Conservation (phyloP, 2,329 filamentous ascomycete genomes). For the Fusarium albidum region DNA sequence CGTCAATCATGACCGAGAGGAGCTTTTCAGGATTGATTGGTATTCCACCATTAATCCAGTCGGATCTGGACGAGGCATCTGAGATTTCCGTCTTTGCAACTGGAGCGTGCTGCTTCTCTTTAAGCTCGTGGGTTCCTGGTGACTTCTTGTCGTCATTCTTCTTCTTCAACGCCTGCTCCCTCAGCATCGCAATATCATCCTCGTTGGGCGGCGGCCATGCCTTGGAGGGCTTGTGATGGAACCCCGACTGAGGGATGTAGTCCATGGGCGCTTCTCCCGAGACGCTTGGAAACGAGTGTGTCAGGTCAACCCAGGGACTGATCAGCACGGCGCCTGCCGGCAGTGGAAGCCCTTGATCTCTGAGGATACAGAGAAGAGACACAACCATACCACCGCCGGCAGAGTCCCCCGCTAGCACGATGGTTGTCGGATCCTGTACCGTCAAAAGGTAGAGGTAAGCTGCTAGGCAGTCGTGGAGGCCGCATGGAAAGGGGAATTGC, state of each 20-base stretch:
- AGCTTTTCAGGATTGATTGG: conserved; percentile 43
- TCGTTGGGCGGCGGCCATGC: conserved; percentile 93
- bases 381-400: conserved; percentile 92
- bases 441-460: conserved; percentile 85
- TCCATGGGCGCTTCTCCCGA: conserved; percentile 76
- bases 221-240: conserved; percentile 86
- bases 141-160: conserved; percentile 39
- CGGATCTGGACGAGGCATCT: conserved; percentile 30
- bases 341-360: conserved; percentile 83
- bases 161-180: conserved; percentile 58
- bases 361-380: conserved; percentile 78
- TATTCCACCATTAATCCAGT: conserved; percentile 41
- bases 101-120: conserved; percentile 46
- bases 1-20: conserved; percentile 75
- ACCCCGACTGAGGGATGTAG: conserved; percentile 88
- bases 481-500: conserved; percentile 95
- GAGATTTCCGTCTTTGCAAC: conserved; percentile 39
- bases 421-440: conserved; percentile 78
- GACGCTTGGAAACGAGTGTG: conserved; percentile 95
- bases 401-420: conserved; percentile 90
- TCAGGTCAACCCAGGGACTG: conserved; percentile 95
- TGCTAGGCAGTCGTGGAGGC: conserved; percentile 87
- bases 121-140: conserved; percentile 33
- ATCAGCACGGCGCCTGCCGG: conserved; percentile 91
- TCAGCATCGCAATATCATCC: conserved; percentile 70